Evolutionary conservation across 257 asterid species (phyloP), one percentile per base, ranked within the genome.

Genomic region (Sherardia arvensis): DNA sequence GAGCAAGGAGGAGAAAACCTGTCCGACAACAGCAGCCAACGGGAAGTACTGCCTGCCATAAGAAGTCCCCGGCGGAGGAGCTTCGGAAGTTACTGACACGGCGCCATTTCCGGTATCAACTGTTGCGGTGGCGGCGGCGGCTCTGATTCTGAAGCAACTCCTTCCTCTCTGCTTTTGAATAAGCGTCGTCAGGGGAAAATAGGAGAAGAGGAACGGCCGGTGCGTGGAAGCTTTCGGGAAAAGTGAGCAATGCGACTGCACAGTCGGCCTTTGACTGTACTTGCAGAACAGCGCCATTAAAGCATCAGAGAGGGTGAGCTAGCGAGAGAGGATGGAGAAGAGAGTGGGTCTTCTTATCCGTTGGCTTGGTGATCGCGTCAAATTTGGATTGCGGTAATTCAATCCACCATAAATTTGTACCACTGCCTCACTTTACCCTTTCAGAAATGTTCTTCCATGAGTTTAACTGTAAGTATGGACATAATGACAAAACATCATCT

Each of bases 1-100:
- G 27, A 59, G 5, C 18, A 59, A 32, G 27, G 9, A 5, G n/a
- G 54, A 62, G n/a, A 12, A 34, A 55, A 91, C 99, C 99, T 92
- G 99, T 73, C 97, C 99, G 67, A 92, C 91, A 66, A 92, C 95
- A 69, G 99, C 96, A 62, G 97, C 99, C 68, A 92, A 75, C 30
- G 99, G 99, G 65, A 92, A 92, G 73, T 66, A 85, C 68, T 77
- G 83, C n/a, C 99, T 63, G 58, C 99, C 99, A 32, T 80, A 89
- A 74, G 56, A 5, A 66, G 34, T 71, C 71, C 21, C 60, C 69
- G 34, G 72, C 78, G 20, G 85, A 58, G 23, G 8, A 15, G 9
- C 40, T 2, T 38, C 64, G 3, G 68, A n/a, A 26, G 74, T 53
- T 8, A 62, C 38, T 15, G 74, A 28, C 54, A 69, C 51, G 34